Base-by-base conservation (phyloP, 164 flowering plant species). In the Magnolia sinica region DNA sequence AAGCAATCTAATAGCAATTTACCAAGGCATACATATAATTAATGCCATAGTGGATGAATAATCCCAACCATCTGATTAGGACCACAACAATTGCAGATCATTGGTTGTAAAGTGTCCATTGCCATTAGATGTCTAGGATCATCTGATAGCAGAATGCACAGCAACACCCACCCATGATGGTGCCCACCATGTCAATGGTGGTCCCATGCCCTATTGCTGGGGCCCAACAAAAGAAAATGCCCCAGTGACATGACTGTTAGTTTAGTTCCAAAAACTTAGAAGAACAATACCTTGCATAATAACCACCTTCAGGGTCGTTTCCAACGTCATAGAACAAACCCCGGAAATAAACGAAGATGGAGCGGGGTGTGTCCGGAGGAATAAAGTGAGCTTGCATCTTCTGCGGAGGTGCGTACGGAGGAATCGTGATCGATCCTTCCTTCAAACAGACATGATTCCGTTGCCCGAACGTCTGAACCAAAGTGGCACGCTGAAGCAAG, bases 401-500 rank as follows among this genome's bases (percentile, higher is more conserved):
- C 85, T 95, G 93, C 10, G 97, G 98, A 71, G 99, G 99, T 58
- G 99, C 99, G 87, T 92, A 95, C 9, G 99, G 99, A 66, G 98
- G 99, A 78, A 95, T 86, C 8, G 90, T 95, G 77, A 95, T 93
- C 7, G 98, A 92, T 69, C 96, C 95, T 3, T 90, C 93, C 75
- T 93, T 93, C 71, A 93, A 83, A 86, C 99, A 95, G 71, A 95
- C 99, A 80, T 95, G 99, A 85, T 95, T 93, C 67, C 86, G 77
- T 72, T 95, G 99, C 76, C 99, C 99, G 84, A 95, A 95, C 52
- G 99, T 95, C 82, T 95, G 99, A 79, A 93, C 99, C 86, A 95
- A 83, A 45, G 99, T 93, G 73, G 98, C 92, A 76, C 94, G 94
- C 81, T 90, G 90, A 67, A 93, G 95, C 83, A 95, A 74, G 1